Conservation (phyloP, 805 yeast genomes). For the Saccharomyces jurei region DNA sequence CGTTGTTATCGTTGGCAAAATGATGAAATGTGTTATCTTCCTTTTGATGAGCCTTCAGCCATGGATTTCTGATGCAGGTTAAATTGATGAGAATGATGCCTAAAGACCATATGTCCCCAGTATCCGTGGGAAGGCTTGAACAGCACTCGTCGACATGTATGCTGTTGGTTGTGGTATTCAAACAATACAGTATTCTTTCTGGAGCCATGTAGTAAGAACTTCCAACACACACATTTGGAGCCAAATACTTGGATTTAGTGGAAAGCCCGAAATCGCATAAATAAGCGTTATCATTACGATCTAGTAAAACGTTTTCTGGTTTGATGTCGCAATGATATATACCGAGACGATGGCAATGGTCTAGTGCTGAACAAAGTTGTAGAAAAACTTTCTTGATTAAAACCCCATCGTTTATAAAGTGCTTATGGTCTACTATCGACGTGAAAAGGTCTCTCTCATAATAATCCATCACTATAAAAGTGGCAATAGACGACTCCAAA, state of each 20-base stretch:
- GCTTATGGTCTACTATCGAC: slow-evolving; percentile 68
- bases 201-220: slow-evolving; percentile 92
- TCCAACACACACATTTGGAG: slow-evolving; percentile 74
- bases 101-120: slow-evolving; percentile 84
- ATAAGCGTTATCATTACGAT: slow-evolving; percentile 49
- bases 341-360: slow-evolving; percentile 73
- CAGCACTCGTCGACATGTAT: slow-evolving; percentile 2
- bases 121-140: slow-evolving; percentile 47
- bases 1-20: slow-evolving; percentile 46
- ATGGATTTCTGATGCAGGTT: slow-evolving; percentile 79
- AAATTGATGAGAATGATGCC: slow-evolving; percentile 75
- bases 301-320: slow-evolving; percentile 84
- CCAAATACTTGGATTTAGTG: slow-evolving; percentile 46
- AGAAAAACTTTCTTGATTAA: slow-evolving; percentile 50
- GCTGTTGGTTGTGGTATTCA: slow-evolving; percentile 23
- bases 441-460: slow-evolving; percentile 79
- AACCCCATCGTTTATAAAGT: slow-evolving; percentile 46
- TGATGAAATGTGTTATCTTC: slow-evolving; percentile 59
- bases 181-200: slow-evolving; percentile 43
- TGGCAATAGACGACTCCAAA: slow-evolving; percentile 48
- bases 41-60: slow-evolving; percentile 67
- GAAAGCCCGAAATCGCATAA: slow-evolving; percentile 87
- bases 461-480: slow-evolving; percentile 78
- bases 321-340: slow-evolving; percentile 90
- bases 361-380: slow-evolving; percentile 77